phyloP scores from a whole-genome alignment of 192 early-diverging fungal species.

The Rhizophagus clarus region DNA sequence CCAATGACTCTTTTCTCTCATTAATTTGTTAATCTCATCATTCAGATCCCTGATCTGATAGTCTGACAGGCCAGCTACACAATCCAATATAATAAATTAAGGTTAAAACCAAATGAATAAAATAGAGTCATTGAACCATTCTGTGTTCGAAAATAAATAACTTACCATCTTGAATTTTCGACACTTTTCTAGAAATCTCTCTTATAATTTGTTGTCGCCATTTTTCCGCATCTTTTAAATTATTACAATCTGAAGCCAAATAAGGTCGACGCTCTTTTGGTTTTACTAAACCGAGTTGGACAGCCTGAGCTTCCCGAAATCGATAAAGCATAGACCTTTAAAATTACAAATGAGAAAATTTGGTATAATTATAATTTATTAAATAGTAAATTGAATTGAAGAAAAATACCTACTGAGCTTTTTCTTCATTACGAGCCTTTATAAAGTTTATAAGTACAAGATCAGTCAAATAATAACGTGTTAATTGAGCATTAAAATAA shows the following conservation, averaged over 20 bases:
- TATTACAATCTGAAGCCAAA: slow-evolving; percentile 68
- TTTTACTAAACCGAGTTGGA: slow-evolving; percentile 72
- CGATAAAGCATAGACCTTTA: slow-evolving; percentile 89
- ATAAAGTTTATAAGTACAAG: not conserved
- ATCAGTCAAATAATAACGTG: slow-evolving; percentile 40
- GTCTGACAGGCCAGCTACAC: slow-evolving; percentile 78
- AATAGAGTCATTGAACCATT: not conserved
- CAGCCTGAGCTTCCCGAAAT: slow-evolving; percentile 91
- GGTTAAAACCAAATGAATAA: not conserved
- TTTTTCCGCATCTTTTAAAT: slow-evolving; percentile 79
- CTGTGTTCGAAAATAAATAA: not conserved
- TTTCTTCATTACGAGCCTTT: slow-evolving; percentile 95
- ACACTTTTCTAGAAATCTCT: slow-evolving; percentile 86
- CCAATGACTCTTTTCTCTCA: slow-evolving; percentile 92
- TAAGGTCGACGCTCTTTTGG: slow-evolving; percentile 73
- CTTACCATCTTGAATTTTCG: slow-evolving; percentile 89
- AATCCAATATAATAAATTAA: slow-evolving; percentile 27
- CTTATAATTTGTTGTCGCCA: slow-evolving; percentile 90
- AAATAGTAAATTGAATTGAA: not conserved
- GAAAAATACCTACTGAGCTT: slow-evolving; percentile 71
- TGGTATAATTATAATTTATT: not conserved
- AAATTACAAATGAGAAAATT: not conserved
- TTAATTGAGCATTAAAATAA: not conserved
- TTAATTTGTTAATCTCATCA: slow-evolving; percentile 93
- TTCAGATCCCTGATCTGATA: slow-evolving; percentile 92